These are phyloP conservation scores for Cladophialophora yegresii DNA, from an alignment of 2,329 filamentous ascomycete species.

Conservation along the genomic window DNA sequence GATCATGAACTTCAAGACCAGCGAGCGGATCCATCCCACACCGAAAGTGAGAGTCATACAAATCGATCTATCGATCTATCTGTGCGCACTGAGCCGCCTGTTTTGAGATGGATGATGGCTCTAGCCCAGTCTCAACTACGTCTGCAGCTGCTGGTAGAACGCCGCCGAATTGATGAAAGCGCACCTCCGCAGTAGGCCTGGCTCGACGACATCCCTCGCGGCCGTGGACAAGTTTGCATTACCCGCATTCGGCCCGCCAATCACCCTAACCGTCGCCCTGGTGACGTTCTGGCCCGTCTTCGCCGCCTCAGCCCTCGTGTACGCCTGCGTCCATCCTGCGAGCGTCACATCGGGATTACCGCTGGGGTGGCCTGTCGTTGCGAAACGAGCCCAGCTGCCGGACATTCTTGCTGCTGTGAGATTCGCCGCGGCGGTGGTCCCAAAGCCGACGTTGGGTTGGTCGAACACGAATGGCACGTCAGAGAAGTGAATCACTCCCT, in stretches of 20 bases:
- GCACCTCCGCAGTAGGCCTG: slow-evolving; percentile 17
- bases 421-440: slow-evolving; percentile 21
- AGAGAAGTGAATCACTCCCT: slow-evolving; percentile 23
- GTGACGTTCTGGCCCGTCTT: slow-evolving; percentile 14
- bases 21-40: too few relatives aligned
- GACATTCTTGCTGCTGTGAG: slow-evolving; percentile 21
- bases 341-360: slow-evolving; percentile 14
- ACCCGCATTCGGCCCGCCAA: slow-evolving; percentile 22
- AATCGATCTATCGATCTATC: not conserved
- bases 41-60: too few relatives aligned
- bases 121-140: slow-evolving; percentile 2
- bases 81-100: too few relatives aligned
- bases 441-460: slow-evolving; percentile 20
- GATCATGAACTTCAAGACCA: too few relatives aligned
- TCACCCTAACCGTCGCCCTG: slow-evolving; percentile 12
- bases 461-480: slow-evolving; percentile 25
- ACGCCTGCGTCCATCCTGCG: slow-evolving; percentile 19
- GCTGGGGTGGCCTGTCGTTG: slow-evolving; percentile 15
- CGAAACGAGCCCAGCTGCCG: slow-evolving; percentile 23
- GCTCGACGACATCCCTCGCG: slow-evolving; percentile 4
- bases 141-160: slow-evolving; percentile 25
- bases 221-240: slow-evolving; percentile 6
- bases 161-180: slow-evolving; percentile 23
- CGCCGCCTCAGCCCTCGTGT: slow-evolving; percentile 8
- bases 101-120: not conserved